Base-by-base conservation (phyloP, 2,329 filamentous ascomycete species). In the Lasiodiplodia hormozganensis region DNA sequence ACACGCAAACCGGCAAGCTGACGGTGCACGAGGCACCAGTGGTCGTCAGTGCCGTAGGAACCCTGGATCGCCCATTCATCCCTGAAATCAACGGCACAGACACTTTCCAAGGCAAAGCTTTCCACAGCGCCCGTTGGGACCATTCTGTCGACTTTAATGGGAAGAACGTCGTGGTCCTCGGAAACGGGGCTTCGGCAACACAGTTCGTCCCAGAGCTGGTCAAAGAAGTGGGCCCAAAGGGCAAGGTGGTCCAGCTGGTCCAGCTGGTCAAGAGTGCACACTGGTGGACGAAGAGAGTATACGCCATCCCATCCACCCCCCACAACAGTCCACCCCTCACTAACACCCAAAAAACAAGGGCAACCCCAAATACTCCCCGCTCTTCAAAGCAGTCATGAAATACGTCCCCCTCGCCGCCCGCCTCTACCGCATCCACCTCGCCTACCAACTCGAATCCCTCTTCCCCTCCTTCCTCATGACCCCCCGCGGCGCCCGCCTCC, bases 141-240 rank as follows among this genome's bases (percentile, higher is more conserved):
- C 80, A 85, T 3, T 75, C 74, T 0, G 86, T 81, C 76, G 87
- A 82, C 75, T 82, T 89, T 73, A 81, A 71, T 12, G 72, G 70
- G 12, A 79, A 79, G 60, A 72, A 73, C 57, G 75, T 79, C 18
- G 76, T 75, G 8, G 70, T 74, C 11, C 62, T 74, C 40, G 75
- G 76, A n/a, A 85, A 84, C 68, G 82, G 83, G 40, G 84, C 82
- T 70, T 82, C 79, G 57, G 83, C 83, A 6, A 84, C 83, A 0
- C 83, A 85, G 71, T 83, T 84, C 49, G 79, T 85, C 1, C 83
- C 82, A 2, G 79, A 82, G 40, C 78, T 84, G 74, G 79, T 79
- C 14, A 73, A 54, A 28, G 6, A 31, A 16, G 51, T 54, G 1
- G 51, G 51, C 21, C 14, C 51, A 2, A 11, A 54, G 11, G 51